Conservation (phyloP, 495 filamentous ascomycete genomes). For the Penicillium nucicola region DNA sequence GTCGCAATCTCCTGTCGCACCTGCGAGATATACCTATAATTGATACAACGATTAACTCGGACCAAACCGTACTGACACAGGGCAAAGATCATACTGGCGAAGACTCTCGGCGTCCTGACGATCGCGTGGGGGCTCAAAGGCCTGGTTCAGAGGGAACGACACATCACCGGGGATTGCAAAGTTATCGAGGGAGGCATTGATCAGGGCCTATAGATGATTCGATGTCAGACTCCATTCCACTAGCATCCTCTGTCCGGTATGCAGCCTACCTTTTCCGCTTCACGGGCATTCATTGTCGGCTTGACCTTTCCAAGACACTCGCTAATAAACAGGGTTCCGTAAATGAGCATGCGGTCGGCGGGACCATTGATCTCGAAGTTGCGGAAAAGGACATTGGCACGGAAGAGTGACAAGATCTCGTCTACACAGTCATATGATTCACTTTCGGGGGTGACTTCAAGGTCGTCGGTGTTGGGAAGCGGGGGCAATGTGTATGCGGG, state of each 20-base stretch:
- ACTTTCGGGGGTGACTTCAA: conserved; percentile 74
- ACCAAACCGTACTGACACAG: neutral
- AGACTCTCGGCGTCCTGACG: conserved; percentile 85
- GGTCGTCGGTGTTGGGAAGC: conserved; percentile 64
- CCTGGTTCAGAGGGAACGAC: conserved; percentile 87
- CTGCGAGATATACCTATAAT: conserved; percentile 68
- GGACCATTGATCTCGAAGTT: conserved; percentile 99
- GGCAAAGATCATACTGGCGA: conserved; percentile 52
- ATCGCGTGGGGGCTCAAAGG: conserved; percentile 74
- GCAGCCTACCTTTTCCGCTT: conserved; percentile 55
- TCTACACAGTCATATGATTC: conserved; percentile 94
- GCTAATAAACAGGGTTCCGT: conserved; percentile 90
- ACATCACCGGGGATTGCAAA: conserved; percentile 96
- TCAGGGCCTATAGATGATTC: conserved; percentile 49
- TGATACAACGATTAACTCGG: conserved; percentile 12
- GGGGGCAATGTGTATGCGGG: conserved; percentile 82
- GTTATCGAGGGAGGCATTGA: conserved; percentile 78
- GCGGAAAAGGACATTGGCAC: conserved; percentile 97
- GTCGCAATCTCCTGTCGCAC: conserved; percentile 86
- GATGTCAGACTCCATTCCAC: too few relatives aligned
- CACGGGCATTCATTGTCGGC: conserved; percentile 58
- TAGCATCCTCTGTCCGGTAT: neutral
- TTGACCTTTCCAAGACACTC: conserved; percentile 85
- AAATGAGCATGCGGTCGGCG: conserved; percentile 91
- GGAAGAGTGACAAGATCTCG: conserved; percentile 88